Conservation (phyloP, 768 basidiomycete species). For the Exsudoporus frostii region DNA sequence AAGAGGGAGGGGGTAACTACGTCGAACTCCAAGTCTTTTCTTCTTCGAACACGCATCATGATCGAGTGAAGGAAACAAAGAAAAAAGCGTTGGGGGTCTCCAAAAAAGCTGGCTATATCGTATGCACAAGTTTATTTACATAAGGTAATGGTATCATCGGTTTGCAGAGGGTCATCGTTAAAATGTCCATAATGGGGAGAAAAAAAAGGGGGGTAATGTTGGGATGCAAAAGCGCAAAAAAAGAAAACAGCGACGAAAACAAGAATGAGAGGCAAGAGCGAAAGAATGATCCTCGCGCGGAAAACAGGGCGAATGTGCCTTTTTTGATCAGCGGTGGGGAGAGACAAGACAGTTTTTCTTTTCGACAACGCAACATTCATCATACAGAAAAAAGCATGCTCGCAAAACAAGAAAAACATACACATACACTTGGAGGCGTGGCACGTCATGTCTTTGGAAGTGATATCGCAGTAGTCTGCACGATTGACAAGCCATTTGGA, state of each 20-base stretch:
- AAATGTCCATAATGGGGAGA: neutral
- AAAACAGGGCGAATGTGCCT: neutral
- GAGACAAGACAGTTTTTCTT: no score
- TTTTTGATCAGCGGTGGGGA: neutral
- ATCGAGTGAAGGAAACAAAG: slow-evolving; percentile 4
- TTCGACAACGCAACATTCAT: neutral
- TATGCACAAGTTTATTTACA: slow-evolving; percentile 17
- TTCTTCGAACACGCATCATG: neutral
- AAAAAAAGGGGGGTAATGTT: slow-evolving; percentile 4
- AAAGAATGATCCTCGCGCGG: neutral
- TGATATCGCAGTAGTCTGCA: slow-evolving; percentile 29
- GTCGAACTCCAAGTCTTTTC: neutral
- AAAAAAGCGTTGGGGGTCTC: neutral
- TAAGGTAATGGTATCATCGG: slow-evolving; percentile 16
- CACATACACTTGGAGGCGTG: neutral
- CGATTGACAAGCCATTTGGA: slow-evolving; percentile 24
- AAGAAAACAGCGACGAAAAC: neutral
- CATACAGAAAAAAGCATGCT: slow-evolving; percentile 11
- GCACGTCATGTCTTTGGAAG: slow-evolving; percentile 23
- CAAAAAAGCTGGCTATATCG: slow-evolving; percentile 8
- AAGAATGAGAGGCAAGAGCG: neutral
- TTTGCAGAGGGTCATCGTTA: neutral
- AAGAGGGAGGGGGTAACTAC: neutral
- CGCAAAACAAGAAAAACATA: slow-evolving; percentile 1
- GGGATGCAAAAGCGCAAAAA: slow-evolving; percentile 4